Conservation (phyloP, 2,329 filamentous ascomycete species). For the Cladophialophora immunda region DNA sequence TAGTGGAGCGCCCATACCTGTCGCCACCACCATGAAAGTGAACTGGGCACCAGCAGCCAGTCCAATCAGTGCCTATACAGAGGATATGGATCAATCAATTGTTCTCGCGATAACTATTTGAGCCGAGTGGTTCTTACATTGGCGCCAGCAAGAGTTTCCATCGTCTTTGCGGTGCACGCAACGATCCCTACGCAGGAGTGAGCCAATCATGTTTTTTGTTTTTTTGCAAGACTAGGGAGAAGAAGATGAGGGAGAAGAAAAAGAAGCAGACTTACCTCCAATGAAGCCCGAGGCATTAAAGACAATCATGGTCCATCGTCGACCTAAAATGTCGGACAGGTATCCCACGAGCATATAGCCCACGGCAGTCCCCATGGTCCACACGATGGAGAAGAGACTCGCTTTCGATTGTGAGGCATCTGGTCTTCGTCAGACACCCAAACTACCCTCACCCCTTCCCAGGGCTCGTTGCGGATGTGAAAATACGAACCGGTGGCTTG, state of each 20-base stretch:
- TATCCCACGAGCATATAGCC: conserved; percentile 26
- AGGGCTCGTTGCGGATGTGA: no score
- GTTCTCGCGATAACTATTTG: no score
- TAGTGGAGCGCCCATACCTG: conserved; percentile 6
- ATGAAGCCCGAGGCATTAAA: conserved; percentile 13
- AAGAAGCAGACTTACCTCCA: background rate
- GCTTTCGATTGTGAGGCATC: background rate
- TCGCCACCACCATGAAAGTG: conserved; percentile 21
- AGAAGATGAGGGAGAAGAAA: no score
- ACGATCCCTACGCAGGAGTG: conserved; percentile 34
- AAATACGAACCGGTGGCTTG: conserved; percentile 24
- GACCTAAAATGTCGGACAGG: conserved; percentile 26
- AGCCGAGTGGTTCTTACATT: no score
- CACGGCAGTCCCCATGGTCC: conserved; percentile 24
- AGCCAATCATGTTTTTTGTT: no score
- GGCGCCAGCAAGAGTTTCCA: conserved; percentile 45
- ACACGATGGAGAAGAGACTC: conserved; percentile 27
- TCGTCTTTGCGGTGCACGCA: conserved; percentile 43
- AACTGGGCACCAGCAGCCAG: conserved; percentile 14
- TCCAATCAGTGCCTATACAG: background rate
- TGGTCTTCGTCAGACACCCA: no score
- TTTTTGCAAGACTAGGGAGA: no score
- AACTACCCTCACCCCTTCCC: no score
- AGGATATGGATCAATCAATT: background rate
- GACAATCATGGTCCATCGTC: conserved; percentile 31